Conservation (phyloP, 2,329 filamentous ascomycete genomes). For the Aspergillus arachidicola region DNA sequence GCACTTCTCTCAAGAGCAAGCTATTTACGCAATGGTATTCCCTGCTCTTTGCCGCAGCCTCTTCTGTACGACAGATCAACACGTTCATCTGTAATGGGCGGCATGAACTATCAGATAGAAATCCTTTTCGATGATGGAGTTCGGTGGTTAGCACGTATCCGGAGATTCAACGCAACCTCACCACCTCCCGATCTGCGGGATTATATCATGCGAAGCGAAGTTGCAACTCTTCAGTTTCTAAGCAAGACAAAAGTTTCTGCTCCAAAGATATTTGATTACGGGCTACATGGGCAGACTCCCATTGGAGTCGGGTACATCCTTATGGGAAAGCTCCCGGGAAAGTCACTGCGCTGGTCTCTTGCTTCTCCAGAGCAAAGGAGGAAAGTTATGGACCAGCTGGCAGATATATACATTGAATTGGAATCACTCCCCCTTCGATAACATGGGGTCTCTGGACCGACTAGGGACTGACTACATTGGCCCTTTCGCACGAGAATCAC, state of each 20-base stretch:
- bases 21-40: constrained; percentile 37
- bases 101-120: constrained; percentile 50
- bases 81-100: constrained; percentile 46
- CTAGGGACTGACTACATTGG: constrained; percentile 33
- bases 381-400: constrained; percentile 43
- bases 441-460: constrained; percentile 39
- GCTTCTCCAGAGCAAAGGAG: constrained; percentile 35
- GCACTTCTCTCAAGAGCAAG: constrained; percentile 43
- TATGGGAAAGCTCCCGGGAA: constrained; percentile 47
- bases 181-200: constrained; percentile 34
- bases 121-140: constrained; percentile 44
- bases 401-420: constrained; percentile 45
- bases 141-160: constrained; percentile 48
- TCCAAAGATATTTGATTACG: constrained; percentile 43
- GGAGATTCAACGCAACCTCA: constrained; percentile 44
- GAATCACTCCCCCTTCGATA: constrained; percentile 39
- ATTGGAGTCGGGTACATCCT: constrained; percentile 47
- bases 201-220: constrained; percentile 44
- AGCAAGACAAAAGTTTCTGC: constrained; percentile 38
- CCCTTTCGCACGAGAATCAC: constrained; percentile 42
- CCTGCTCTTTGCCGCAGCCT: constrained; percentile 37
- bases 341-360: constrained; percentile 39
- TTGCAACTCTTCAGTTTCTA: constrained; percentile 47
- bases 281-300: constrained; percentile 35
- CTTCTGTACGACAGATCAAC: constrained; percentile 41